Percentiles rank a stretch among this genome's conserved stretches.
Conservation (phyloP, 2,329 filamentous ascomycete species). For the Paracorniculantispora psalliotae region DNA sequence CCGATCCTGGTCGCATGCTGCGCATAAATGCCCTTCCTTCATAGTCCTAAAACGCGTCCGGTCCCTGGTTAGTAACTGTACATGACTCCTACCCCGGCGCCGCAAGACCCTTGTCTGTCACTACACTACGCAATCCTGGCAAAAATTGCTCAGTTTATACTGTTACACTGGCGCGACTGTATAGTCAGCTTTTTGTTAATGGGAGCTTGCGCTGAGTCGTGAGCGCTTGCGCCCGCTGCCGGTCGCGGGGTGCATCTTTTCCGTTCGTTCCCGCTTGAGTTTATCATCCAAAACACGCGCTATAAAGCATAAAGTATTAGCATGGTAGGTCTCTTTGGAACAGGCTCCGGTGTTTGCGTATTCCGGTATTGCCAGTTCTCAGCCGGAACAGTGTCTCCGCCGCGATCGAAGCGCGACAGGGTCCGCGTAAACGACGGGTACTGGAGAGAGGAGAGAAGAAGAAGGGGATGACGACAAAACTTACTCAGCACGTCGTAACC, state of each 20-base stretch:
- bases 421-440: too few relatives aligned
- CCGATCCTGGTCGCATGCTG: too few relatives aligned
- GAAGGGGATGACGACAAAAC: constrained; percentile 22
- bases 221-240: constrained; percentile 53
- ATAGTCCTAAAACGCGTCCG: too few relatives aligned
- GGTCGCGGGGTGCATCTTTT: constrained; percentile 49
- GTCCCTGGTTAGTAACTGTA: too few relatives aligned
- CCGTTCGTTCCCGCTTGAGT: constrained; percentile 57
- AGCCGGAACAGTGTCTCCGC: too few relatives aligned
- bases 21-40: too few relatives aligned
- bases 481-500: constrained; percentile 85
- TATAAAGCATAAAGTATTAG: constrained; percentile 27
- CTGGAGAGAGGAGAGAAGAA: neutral
- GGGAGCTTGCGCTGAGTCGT: constrained; percentile 42
- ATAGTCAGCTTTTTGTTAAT: constrained; percentile 1
- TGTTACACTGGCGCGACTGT: neutral
- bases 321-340: neutral
- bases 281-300: constrained; percentile 62
- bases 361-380: neutral
- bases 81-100: too few relatives aligned
- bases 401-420: neutral
- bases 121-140: too few relatives aligned
- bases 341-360: constrained; percentile 15
- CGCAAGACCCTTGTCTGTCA: too few relatives aligned
- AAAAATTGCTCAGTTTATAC: too few relatives aligned